These are phyloP conservation scores for Neurospora sp. DNA, from an alignment of 2,329 filamentous ascomycete genomes.

Conservation along the genomic window DNA sequence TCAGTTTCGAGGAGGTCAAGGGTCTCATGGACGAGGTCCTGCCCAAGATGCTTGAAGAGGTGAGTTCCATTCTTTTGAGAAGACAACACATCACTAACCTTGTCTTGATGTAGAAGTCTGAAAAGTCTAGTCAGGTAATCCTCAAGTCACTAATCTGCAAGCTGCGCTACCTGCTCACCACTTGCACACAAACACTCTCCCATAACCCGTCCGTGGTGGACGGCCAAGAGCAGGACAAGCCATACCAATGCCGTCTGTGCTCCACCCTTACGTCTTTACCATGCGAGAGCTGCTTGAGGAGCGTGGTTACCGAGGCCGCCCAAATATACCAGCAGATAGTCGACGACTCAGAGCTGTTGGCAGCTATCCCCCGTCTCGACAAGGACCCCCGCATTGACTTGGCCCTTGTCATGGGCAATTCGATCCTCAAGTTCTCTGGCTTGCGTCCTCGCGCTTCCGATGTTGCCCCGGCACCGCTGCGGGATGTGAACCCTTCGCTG, in stretches of 20 bases:
- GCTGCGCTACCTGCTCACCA: conserved; percentile 34
- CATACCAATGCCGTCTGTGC: conserved; percentile 17
- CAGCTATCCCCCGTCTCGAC: conserved; percentile 18
- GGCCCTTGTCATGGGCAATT: conserved; percentile 21
- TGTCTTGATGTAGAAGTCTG: conserved; percentile 6
- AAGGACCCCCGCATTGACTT: conserved; percentile 25
- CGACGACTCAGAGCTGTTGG: conserved; percentile 12
- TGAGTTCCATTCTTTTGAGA: conserved; percentile 10
- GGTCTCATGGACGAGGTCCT: conserved; percentile 29
- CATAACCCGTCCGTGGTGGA: conserved; percentile 15
- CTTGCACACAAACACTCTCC: conserved; percentile 25
- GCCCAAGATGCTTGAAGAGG: conserved; percentile 23
- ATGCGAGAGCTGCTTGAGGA: conserved; percentile 15
- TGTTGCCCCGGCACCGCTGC: conserved; percentile 10
- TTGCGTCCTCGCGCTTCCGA: conserved; percentile 9
- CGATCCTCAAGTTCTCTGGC: conserved; percentile 23
- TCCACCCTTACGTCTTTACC: conserved; percentile 10
- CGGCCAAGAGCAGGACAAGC: conserved; percentile 11
- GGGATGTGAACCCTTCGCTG: conserved; percentile 17
- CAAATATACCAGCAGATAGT: conserved; percentile 15
- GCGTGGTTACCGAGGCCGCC: conserved; percentile 14
- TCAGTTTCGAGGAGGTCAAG: conserved; percentile 30
- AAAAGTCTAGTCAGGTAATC: conserved; percentile 11
- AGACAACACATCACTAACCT: conserved; percentile 3
- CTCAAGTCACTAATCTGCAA: conserved; percentile 29